A percentile compares a stretch with the other conserved stretches of the same genome.
phyloP scores from a whole-genome alignment of 2,329 filamentous ascomycete species.

The Fusarium equiseti region DNA sequence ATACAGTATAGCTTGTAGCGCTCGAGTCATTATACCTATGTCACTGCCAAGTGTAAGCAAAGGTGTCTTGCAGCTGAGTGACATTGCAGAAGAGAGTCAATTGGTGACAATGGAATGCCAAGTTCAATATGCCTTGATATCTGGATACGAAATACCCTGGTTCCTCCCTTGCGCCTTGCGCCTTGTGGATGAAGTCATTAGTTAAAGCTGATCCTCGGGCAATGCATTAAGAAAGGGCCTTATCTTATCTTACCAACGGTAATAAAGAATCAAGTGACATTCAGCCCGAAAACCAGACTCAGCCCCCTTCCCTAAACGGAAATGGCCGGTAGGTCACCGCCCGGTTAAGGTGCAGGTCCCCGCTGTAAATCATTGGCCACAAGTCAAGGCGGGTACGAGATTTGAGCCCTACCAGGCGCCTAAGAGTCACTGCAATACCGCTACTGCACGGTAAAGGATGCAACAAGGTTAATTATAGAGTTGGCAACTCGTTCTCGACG shows the following conservation, averaged over 20 bases:
- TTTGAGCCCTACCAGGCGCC: neutral
- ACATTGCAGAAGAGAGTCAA: neutral
- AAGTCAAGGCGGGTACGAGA: neutral
- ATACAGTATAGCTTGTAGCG: neutral
- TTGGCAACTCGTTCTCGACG: neutral
- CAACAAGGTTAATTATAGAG: conserved; percentile 21
- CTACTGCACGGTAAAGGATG: neutral
- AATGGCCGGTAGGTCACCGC: neutral
- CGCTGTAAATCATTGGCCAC: conserved; percentile 10
- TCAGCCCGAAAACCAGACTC: neutral
- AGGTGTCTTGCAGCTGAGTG: neutral
- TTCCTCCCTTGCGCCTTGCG: neutral
- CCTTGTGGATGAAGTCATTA: conserved; percentile 11
- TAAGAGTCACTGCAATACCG: neutral
- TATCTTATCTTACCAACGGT: neutral
- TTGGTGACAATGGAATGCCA: neutral
- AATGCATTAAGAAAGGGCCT: neutral
- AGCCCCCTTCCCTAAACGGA: conserved; percentile 8
- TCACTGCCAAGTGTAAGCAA: neutral
- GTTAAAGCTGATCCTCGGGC: neutral
- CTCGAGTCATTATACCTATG: neutral
- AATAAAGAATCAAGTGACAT: neutral
- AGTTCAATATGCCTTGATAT: neutral
- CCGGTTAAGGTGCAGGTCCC: conserved; percentile 18
- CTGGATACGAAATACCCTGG: neutral